A percentile compares a stretch with the other conserved stretches of the same genome.
phyloP scores from a whole-genome alignment of 176 grass and related monocot genomes.

The Zea luxurians region DNA sequence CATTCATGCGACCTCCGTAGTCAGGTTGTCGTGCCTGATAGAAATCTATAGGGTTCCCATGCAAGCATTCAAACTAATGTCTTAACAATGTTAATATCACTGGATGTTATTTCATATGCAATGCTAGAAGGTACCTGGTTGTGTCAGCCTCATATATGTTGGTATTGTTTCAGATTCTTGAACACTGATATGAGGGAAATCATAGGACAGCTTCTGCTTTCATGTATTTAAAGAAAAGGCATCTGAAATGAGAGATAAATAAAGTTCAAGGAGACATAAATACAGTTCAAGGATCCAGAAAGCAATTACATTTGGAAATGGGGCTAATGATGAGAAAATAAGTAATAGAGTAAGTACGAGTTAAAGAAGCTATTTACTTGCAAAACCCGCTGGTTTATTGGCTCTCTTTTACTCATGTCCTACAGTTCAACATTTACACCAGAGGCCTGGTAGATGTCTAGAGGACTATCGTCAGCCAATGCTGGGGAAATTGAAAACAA shows the following conservation, averaged over 20 bases:
- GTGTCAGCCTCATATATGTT: constrained; percentile 13
- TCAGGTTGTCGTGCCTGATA: constrained; percentile 1
- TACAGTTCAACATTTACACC: background rate
- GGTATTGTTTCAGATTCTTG: constrained; percentile 18
- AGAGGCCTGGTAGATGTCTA: background rate
- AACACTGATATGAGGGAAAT: background rate
- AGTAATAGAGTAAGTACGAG: background rate
- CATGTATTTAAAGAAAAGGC: constrained; percentile 17
- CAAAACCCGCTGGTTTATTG: constrained; percentile 10
- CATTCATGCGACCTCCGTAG: background rate
- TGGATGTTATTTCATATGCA: background rate
- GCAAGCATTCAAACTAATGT: constrained; percentile 26
- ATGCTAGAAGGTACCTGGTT: constrained; percentile 1
- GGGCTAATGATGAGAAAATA: background rate
- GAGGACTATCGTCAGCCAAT: background rate
- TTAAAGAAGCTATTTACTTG: constrained; percentile 25
- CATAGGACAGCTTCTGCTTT: background rate
- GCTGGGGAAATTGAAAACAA: background rate
- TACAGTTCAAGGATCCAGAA: constrained; percentile 1
- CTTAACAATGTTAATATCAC: background rate
- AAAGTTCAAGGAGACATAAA: background rate
- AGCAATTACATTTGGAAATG: constrained; percentile 13
- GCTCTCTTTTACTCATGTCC: background rate
- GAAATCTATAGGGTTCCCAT: background rate
- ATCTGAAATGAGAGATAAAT: constrained; percentile 18